These are phyloP conservation scores for Talaromyces trachyspermus DNA, from an alignment of 495 filamentous ascomycete species.

Conservation along the genomic window DNA sequence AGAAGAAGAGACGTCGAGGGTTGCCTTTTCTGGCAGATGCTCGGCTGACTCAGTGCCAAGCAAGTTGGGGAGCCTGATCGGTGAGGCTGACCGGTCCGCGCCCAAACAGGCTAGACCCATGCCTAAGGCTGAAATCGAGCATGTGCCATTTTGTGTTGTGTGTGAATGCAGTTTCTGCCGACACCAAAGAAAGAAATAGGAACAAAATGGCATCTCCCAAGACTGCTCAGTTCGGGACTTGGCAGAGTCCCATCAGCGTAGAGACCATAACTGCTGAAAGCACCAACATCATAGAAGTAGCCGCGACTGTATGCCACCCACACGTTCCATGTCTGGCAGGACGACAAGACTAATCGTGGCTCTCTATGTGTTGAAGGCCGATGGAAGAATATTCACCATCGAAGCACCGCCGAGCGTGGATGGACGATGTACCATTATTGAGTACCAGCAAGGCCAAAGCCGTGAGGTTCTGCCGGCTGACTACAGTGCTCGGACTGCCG, in stretches of 20 bases:
- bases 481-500: slow-evolving; percentile 28
- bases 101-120: too few relatives aligned
- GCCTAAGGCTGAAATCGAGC: too few relatives aligned
- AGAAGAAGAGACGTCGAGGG: too few relatives aligned
- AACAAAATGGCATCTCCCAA: slow-evolving; percentile 6
- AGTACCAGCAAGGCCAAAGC: slow-evolving; percentile 18
- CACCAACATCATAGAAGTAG: slow-evolving; percentile 14
- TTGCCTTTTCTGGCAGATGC: too few relatives aligned
- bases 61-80: too few relatives aligned
- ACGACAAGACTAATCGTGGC: background rate
- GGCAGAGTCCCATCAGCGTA: slow-evolving; percentile 36
- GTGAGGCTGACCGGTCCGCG: too few relatives aligned
- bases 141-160: too few relatives aligned
- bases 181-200: too few relatives aligned
- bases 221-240: slow-evolving; percentile 34
- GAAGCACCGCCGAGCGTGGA: slow-evolving; percentile 30
- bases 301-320: slow-evolving; percentile 16
- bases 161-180: too few relatives aligned
- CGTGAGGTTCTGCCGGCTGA: slow-evolving; percentile 32
- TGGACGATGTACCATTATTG: slow-evolving; percentile 33
- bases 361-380: slow-evolving; percentile 9
- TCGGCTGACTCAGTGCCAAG: too few relatives aligned
- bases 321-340: background rate
- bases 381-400: slow-evolving; percentile 32
- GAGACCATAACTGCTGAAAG: slow-evolving; percentile 28